These are phyloP conservation scores for Exophiala sp. DNA, from an alignment of 2,329 filamentous ascomycete genomes.

Conservation along the genomic window DNA sequence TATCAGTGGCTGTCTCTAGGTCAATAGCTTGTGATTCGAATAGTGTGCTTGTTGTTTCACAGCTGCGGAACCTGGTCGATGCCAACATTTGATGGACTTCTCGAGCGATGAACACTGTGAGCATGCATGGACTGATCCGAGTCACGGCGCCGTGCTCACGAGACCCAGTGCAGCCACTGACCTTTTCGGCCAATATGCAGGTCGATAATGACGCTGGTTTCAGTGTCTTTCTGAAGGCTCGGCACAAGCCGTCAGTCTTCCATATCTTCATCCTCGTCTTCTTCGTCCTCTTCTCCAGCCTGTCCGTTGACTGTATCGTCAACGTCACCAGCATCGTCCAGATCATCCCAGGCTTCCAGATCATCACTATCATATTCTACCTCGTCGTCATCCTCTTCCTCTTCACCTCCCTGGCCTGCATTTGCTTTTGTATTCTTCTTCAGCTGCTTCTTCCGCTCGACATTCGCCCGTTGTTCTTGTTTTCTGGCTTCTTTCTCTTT, in stretches of 20 bases:
- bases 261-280: slow-evolving; percentile 42
- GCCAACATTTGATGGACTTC: too few relatives aligned
- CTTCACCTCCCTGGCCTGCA: slow-evolving; percentile 43
- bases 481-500: slow-evolving; percentile 79
- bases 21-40: too few relatives aligned
- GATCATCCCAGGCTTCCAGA: slow-evolving; percentile 35
- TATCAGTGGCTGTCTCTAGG: too few relatives aligned
- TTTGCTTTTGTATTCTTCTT: slow-evolving; percentile 48
- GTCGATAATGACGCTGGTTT: too few relatives aligned
- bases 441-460: slow-evolving; percentile 76
- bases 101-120: too few relatives aligned
- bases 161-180: too few relatives aligned
- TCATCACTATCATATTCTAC: slow-evolving; percentile 49
- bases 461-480: slow-evolving; percentile 81
- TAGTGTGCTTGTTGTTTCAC: too few relatives aligned
- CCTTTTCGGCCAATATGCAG: too few relatives aligned
- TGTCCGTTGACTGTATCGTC: too few relatives aligned
- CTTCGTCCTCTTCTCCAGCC: slow-evolving; percentile 20
- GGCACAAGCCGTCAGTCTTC: slow-evolving; percentile 37
- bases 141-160: too few relatives aligned
- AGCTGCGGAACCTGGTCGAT: too few relatives aligned
- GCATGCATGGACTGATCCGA: too few relatives aligned
- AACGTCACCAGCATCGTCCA: slow-evolving; percentile 29
- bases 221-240: neutral
- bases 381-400: slow-evolving; percentile 51